These are phyloP conservation scores for Chalaropsis ovoidea DNA, from an alignment of 2,329 filamentous ascomycete genomes.

Conservation along the genomic window DNA sequence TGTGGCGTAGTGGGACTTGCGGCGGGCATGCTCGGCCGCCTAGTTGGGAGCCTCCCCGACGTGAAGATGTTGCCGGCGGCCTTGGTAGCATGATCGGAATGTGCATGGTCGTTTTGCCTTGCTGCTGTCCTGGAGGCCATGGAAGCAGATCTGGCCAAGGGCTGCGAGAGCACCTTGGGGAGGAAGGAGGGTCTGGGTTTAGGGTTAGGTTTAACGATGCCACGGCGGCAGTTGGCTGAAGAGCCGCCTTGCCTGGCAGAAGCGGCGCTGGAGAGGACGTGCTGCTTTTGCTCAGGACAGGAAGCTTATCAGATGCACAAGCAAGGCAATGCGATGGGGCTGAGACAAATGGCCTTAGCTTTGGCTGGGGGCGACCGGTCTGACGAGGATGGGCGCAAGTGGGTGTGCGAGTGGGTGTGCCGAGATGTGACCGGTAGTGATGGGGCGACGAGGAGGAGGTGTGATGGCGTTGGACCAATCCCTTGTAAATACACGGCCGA, in stretches of 20 bases:
- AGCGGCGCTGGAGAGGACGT: not conserved
- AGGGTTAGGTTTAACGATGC: not conserved
- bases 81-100: conserved; percentile 15
- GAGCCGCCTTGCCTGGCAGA: not conserved
- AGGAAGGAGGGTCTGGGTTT: not conserved
- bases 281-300: not conserved
- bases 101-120: conserved; percentile 1
- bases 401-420: too few species aligned
- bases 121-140: not conserved
- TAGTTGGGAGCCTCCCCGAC: conserved; percentile 32
- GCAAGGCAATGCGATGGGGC: not conserved
- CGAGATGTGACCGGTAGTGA: too few species aligned
- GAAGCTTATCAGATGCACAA: not conserved
- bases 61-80: conserved; percentile 38
- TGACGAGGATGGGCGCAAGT: too few species aligned
- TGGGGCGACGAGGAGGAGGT: too few species aligned
- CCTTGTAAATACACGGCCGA: not conserved
- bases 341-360: too few species aligned
- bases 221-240: not conserved
- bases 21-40: not conserved
- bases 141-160: not conserved
- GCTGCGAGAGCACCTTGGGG: conserved; percentile 2
- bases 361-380: too few species aligned
- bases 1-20: not conserved
- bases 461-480: too few species aligned